Evolutionary conservation across 2,329 filamentous ascomycete species (phyloP).

Genomic region (Colletotrichum australisinense): DNA sequence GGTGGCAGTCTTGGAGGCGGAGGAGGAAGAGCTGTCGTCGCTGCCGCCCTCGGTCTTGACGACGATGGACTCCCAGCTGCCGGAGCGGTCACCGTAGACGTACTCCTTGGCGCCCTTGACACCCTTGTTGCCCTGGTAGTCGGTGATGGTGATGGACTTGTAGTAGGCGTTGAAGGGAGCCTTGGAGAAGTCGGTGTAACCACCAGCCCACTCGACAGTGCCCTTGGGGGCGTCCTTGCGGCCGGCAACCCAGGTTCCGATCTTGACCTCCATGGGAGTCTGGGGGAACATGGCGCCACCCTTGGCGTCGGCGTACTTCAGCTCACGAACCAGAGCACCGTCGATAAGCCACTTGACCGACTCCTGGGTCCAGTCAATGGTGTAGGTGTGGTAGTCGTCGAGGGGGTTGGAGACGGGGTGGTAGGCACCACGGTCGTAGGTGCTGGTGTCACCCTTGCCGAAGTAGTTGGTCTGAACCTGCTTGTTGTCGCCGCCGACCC

Average conservation of each 20-base stretch:
- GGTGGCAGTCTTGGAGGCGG: conserved; percentile 35
- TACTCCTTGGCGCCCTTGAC: conserved; percentile 60
- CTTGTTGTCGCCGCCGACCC: conserved; percentile 79
- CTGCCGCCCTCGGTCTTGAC: conserved; percentile 44
- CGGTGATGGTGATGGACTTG: conserved; percentile 64
- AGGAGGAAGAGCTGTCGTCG: conserved; percentile 32
- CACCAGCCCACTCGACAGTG: conserved; percentile 79
- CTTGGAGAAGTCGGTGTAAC: conserved; percentile 62
- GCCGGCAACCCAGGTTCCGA: conserved; percentile 76
- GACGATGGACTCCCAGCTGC: conserved; percentile 63
- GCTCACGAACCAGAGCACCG: conserved; percentile 68
- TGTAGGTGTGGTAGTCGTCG: conserved; percentile 73
- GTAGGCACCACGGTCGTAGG: conserved; percentile 76
- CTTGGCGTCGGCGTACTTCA: conserved; percentile 72
- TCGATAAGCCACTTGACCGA: conserved; percentile 75
- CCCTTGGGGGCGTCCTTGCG: conserved; percentile 70
- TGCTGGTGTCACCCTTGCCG: conserved; percentile 77
- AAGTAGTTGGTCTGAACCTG: conserved; percentile 92
- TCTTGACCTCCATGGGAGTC: conserved; percentile 77
- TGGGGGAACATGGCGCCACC: conserved; percentile 73
- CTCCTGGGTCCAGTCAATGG: conserved; percentile 75
- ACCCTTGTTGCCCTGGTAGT: conserved; percentile 63
- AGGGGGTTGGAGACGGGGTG: conserved; percentile 66
- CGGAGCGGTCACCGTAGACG: conserved; percentile 61
- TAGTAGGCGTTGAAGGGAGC: conserved; percentile 68